Evolutionary conservation across 2,329 filamentous ascomycete species (phyloP), one percentile per base, ranked within the genome.

Genomic region (Penicillium polonicum): DNA sequence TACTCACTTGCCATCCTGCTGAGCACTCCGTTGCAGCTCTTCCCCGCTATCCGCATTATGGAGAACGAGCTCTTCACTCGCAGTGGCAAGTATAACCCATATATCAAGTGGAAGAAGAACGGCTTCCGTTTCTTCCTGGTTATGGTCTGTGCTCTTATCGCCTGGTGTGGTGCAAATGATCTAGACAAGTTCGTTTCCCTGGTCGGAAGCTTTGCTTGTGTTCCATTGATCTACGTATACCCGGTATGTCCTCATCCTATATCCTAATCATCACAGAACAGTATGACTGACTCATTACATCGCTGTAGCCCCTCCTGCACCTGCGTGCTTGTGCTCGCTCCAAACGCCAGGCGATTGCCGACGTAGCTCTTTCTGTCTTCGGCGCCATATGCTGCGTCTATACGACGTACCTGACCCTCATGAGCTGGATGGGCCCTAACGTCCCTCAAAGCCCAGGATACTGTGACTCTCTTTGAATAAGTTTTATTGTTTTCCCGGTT

Each of bases 21-120:
- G 12, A 96, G 91, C 36, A 99, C 94, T 0, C 94, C 94, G 6
- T 80, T 99, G 58, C 95, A 99, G 72, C 92, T 99, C 65, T 99
- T 97, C 81, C 94, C 94, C 0, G 94, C 94, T 43, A 97, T 99
- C 69, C 89, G 93, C 71, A 99, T 99, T 70, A 91, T 91, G 35
- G 92, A 96, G 76, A 96, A 96, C 67, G 91, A 92, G 65, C 82
- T 97, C 7, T 99, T 97, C 75, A 96, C 90, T 25, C 84, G 89
- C 71, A 96, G 92, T 61, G 92, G 94, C 67, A 99, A 99, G 77
- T 96, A 97, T 79, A 97, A 97, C 72, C 92, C 92, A 0, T 94
- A 91, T 72, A 96, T 99, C 81, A 99, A 99, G 80, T 99, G 94
- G 94, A 90, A 97, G 82, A 99, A 99, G 86, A 99, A 99, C 68